These are phyloP conservation scores for Nicotiana paniculata DNA, from an alignment of 257 asterid species.

Conservation along the genomic window DNA sequence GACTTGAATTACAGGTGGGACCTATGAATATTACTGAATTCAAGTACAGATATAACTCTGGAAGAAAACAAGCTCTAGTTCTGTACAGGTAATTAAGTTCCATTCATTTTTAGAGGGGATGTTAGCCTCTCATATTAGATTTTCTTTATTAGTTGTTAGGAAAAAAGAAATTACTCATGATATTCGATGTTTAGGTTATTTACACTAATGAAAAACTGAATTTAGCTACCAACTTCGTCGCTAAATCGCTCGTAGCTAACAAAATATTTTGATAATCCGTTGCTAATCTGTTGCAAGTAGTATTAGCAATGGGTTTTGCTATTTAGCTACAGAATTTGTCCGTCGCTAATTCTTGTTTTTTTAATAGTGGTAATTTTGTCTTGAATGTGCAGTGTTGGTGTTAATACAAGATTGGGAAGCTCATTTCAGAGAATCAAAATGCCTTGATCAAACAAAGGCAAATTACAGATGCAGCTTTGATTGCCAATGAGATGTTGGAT, in stretches of 20 bases:
- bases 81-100: slow-evolving; percentile 49
- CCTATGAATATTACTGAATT: slow-evolving; percentile 71
- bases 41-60: slow-evolving; percentile 62
- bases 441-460: too few relatives aligned
- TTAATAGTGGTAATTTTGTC: too few relatives aligned
- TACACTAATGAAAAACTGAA: neutral
- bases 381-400: slow-evolving; percentile 53
- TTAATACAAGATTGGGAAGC: slow-evolving; percentile 19
- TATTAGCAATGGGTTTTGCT: neutral
- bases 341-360: too few relatives aligned
- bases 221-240: too few relatives aligned
- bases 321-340: neutral
- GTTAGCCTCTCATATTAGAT: too few relatives aligned
- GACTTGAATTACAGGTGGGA: slow-evolving; percentile 47
- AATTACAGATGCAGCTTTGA: too few relatives aligned
- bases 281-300: neutral
- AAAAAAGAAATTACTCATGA: neutral
- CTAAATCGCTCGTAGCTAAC: too few relatives aligned
- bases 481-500: too few relatives aligned
- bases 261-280: neutral
- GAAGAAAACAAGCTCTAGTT: slow-evolving; percentile 51
- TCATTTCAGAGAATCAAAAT: too few relatives aligned
- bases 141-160: neutral
- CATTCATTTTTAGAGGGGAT: slow-evolving; percentile 4
- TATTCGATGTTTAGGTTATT: neutral